These are phyloP conservation scores for Pichia scutulata DNA, from an alignment of 805 yeast species.

Conservation along the genomic window DNA sequence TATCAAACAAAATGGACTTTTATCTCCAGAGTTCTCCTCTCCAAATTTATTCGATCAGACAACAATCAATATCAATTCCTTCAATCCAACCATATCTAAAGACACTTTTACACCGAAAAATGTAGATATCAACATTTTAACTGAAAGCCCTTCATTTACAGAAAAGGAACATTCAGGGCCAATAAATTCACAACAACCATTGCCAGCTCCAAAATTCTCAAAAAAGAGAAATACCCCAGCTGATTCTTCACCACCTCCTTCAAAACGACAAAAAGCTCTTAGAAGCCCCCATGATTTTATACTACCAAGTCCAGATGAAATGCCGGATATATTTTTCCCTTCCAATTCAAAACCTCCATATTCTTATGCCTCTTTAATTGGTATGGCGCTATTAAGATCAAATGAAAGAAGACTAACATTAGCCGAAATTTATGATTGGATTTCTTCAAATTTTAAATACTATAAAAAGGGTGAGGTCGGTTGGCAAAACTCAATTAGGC, in stretches of 20 bases:
- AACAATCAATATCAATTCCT: neutral
- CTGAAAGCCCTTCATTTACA: conserved; percentile 9
- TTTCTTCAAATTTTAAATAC: conserved; percentile 73
- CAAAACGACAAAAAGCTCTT: conserved; percentile 13
- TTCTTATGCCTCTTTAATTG: conserved; percentile 89
- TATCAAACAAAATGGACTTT: conserved; percentile 15
- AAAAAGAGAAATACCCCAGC: conserved; percentile 9
- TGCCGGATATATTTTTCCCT: conserved; percentile 42
- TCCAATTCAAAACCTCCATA: conserved; percentile 73
- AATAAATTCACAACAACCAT: neutral
- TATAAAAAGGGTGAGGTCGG: conserved; percentile 83
- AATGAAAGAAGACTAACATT: conserved; percentile 62
- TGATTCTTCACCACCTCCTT: neutral
- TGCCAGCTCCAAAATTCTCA: conserved; percentile 9
- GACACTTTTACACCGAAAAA: neutral
- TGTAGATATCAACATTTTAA: conserved; percentile 1
- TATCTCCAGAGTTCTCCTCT: conserved; percentile 40
- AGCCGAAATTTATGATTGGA: conserved; percentile 89
- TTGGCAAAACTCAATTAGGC: conserved; percentile 97
- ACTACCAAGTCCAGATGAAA: conserved; percentile 31
- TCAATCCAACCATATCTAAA: neutral
- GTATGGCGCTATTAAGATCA: conserved; percentile 86
- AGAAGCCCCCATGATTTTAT: conserved; percentile 25
- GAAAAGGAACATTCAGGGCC: neutral
- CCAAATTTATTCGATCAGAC: conserved; percentile 30